Evolutionary conservation across 257 asterid genomes (phyloP), one percentile per base, ranked within the genome.

Genomic region (Cinchona pubescens): DNA sequence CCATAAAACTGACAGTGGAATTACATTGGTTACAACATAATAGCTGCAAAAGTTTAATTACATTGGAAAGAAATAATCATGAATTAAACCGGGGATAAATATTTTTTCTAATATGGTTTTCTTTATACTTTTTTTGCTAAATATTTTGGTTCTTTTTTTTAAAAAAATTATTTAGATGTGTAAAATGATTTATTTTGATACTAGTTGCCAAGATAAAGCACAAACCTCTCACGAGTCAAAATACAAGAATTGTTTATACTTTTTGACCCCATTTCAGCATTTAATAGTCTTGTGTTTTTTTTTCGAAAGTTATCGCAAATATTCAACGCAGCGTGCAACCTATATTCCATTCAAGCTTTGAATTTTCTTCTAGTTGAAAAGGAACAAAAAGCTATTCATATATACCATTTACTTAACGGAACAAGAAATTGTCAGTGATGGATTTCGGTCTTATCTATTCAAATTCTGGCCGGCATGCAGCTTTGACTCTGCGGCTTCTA

Each of bases 381-480:
- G n/a, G 46, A 68, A 9, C 10, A n/a, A 58, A 58, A 8, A 27
- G 3, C n/a, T n/a, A 51, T 29, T 74, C 8, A 18, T 45, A n/a
- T n/a, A n/a, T 6, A 67, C 71, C 53, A 40, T 43, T 43, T 46
- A 13, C 45, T 13, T 35, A 13, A 14, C n/a, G 49, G 21, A 35
- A 5, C 61, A 15, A 34, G 37, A 61, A 46, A 13, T 60, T 27
- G 43, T 60, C 32, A 27, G 42, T 29, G 18, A 40, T 38, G 45
- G 69, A 55, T 15, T 58, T 30, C 14, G 59, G 59, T 16, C 77
- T 61, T 43, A 61, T 43, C 77, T 42, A 23, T 25, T n/a, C n/a
- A n/a, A n/a, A n/a, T n/a, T n/a, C n/a, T n/a, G n/a, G n/a, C n/a
- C n/a, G n/a, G 67, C 67, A 15, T 73, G 53, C 55, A 12, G 19